Base-by-base conservation (phyloP, 768 basidiomycete genomes). In the Mycena pura region DNA sequence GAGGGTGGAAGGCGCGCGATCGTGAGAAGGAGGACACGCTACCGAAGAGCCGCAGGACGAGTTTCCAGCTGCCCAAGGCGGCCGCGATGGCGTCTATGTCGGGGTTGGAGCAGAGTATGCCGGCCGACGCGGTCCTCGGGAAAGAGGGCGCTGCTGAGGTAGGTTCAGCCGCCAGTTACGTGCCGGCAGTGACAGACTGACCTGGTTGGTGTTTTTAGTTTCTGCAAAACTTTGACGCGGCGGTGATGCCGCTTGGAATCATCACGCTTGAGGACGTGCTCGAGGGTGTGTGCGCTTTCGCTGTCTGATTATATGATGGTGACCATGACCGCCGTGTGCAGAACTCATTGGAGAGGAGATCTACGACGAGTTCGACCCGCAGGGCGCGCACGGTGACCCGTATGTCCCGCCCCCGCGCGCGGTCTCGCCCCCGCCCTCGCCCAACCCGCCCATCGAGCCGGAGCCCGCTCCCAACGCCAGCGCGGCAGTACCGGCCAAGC, bases 281-380 rank as follows among this genome's bases (percentile, higher is more conserved):
- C 10, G 95, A 96, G 85, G 91, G 91, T 90, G 50, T 21, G 70
- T 68, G n/a, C n/a, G n/a, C n/a, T 38, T 19, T 28, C 13, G 34
- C 27, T 56, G 28, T 19, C 21, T 47, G 5, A 3, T 19, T 38
- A 6, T 9, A n/a, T 56, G n/a, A 10, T 48, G 43, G 13, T 60
- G 15, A 19, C n/a, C n/a, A n/a, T 31, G 25, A 48, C 3, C 48
- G 31, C 25, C 8, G 29, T 7, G 1, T 45, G 9, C 67, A 92
- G 94, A 95, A 70, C 81, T 96, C 11, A 95, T 96, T 55, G 94
- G 94, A 14, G 93, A 95, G 76, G 94, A 95, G 69, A 95, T 96
- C 51, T 93, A 92, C 61, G 93, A 95, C 69, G 94, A 95, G 76
- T 95, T 92, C 70, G 93, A 95, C 69, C 82, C 84, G 11, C 85